Percentiles rank a stretch among this genome's conserved stretches.
Conservation (phyloP, 768 basidiomycete genomes). For the Pleurotus salmoneostramineus region DNA sequence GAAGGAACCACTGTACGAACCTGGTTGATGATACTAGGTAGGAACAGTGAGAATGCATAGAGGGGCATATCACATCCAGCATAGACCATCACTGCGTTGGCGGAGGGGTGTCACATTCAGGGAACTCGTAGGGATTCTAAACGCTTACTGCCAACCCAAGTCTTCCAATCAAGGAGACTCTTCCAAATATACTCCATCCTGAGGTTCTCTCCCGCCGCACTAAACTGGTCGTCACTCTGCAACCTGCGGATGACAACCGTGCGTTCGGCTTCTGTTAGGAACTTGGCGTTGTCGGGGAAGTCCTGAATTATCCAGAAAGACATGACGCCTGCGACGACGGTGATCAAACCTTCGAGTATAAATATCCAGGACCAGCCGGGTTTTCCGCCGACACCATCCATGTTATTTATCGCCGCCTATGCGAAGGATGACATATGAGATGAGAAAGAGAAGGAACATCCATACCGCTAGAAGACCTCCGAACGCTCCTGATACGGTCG, state of each 20-base stretch:
- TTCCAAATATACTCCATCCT: slow-evolving; percentile 52
- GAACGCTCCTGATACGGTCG: slow-evolving; percentile 80
- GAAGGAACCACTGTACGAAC: slow-evolving; percentile 26
- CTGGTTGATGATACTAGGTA: slow-evolving; percentile 75
- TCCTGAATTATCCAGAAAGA: slow-evolving; percentile 82
- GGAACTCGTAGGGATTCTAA: too few relatives aligned
- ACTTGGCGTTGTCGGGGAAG: slow-evolving; percentile 79
- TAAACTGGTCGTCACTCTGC: slow-evolving; percentile 66
- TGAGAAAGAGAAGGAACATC: neutral
- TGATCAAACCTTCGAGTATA: slow-evolving; percentile 64
- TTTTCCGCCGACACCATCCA: slow-evolving; percentile 68
- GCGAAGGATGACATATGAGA: slow-evolving; percentile 16
- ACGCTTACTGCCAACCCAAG: slow-evolving; percentile 52
- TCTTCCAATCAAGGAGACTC: slow-evolving; percentile 71
- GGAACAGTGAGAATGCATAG: slow-evolving; percentile 75
- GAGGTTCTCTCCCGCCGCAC: slow-evolving; percentile 66
- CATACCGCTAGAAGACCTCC: slow-evolving; percentile 69
- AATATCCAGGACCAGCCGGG: slow-evolving; percentile 43
- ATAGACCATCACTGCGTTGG: slow-evolving; percentile 47
- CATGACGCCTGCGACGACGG: slow-evolving; percentile 57
- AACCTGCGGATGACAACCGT: slow-evolving; percentile 62
- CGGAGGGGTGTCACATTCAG: neutral
- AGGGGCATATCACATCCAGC: slow-evolving; percentile 59
- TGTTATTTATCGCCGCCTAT: slow-evolving; percentile 62
- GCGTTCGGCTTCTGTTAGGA: slow-evolving; percentile 68